These are phyloP conservation scores for Termitomyces bulborhizus DNA, from an alignment of 768 basidiomycete species.

Conservation along the genomic window DNA sequence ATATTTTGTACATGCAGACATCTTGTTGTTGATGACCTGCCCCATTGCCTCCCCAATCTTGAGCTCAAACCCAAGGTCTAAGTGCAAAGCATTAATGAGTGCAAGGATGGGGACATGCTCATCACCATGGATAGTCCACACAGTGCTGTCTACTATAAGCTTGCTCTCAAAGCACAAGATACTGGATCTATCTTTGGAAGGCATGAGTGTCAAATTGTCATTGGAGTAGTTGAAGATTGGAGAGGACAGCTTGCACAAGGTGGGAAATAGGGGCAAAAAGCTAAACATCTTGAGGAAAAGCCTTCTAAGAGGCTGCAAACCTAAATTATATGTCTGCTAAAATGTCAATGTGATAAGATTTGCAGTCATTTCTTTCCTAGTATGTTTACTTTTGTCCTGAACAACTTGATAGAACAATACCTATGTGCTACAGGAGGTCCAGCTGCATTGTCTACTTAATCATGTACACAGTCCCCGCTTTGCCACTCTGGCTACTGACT, in stretches of 20 bases:
- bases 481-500: constrained; percentile 84
- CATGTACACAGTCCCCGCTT: constrained; percentile 80
- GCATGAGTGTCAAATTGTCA: constrained; percentile 32
- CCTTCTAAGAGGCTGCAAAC: constrained; percentile 58
- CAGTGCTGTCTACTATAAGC: constrained; percentile 57
- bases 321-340: constrained; percentile 57
- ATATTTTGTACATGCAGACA: constrained; percentile 35
- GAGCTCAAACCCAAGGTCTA: constrained; percentile 58
- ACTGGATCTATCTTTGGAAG: constrained; percentile 9
- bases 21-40: constrained; percentile 48
- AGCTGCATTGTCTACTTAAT: constrained; percentile 70
- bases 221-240: constrained; percentile 37
- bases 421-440: constrained; percentile 77
- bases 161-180: constrained; percentile 58
- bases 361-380: constrained; percentile 74
- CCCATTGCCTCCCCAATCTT: constrained; percentile 68
- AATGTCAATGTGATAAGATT: constrained; percentile 73
- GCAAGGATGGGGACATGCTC: constrained; percentile 78
- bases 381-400: constrained; percentile 65
- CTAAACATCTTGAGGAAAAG: constrained; percentile 60
- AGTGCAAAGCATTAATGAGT: constrained; percentile 62
- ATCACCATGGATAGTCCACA: constrained; percentile 63
- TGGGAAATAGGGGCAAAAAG: constrained; percentile 39
- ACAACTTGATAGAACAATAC: constrained; percentile 74
- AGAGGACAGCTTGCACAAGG: constrained; percentile 30